Base-by-base conservation (phyloP, 1,284 basidiomycete species). In the Trametes hirsuta region DNA sequence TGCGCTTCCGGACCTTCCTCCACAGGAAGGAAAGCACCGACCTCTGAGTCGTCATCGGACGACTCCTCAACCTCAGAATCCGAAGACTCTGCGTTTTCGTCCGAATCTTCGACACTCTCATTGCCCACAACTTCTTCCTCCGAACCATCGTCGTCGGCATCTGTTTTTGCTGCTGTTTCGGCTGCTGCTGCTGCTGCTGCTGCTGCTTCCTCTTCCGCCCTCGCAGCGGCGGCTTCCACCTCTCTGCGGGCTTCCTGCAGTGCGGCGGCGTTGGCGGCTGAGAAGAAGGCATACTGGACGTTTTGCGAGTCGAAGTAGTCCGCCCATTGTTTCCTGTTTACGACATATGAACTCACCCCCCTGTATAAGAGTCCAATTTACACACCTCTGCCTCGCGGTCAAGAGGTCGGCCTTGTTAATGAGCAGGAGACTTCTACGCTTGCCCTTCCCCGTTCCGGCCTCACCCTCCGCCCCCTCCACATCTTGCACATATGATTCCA, bases 381-480 rank as follows among this genome's bases (percentile, higher is more conserved):
- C 81, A 62, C 66, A 91, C 90, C 97, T 86, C 78, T 99, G 97
- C 59, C 88, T 83, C 6, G 84, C 81, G 14, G 94, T 97, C 64
- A 99, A 77, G 51, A 99, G 77, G 79, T 99, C 97, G 3, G 97
- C 87, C 77, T 99, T 99, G 77, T 99, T 99, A 75, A 99, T 93
- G 55, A 99, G 82, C 42, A 99, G 76, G 68, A 99, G 76, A 68
- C 84, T 93, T 71, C 81, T 85, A 69, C 96, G 81, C 71, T 82
- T 82, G 10, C 89, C 90, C 67, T 81, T 86, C 0, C 91, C 92
- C 0, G 89, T 90, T 5, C 88, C 91, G 5, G 83, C 80, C 71
- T 91, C 90, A 6, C 90, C 92, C 71, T 92, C 90, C 9, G 84
- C 74, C 12, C 87, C 88, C 70, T 92, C 93, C 0, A 90, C 86